A percentile compares a stretch with the other conserved stretches of the same genome.
Evolutionary conservation across 441 rosid genomes (phyloP).

Genomic region (Bruguiera hainesii): DNA sequence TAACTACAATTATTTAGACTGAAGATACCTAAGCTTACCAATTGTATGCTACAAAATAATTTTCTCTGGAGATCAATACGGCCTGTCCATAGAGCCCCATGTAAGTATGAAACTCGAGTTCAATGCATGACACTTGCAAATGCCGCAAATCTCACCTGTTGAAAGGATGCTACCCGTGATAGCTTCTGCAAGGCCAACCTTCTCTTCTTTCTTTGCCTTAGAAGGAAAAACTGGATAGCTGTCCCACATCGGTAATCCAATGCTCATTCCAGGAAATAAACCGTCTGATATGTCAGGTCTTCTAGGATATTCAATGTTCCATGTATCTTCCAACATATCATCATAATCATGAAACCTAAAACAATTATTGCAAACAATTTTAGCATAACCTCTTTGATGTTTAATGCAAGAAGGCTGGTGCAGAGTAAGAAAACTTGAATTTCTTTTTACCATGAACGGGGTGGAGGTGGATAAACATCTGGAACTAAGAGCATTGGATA

Average conservation of each 20-base stretch:
- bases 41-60: slow-evolving; percentile 81
- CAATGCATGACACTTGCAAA: slow-evolving; percentile 10
- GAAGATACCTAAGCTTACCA: slow-evolving; percentile 47
- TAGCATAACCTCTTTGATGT: slow-evolving; percentile 5
- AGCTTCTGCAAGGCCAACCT: slow-evolving; percentile 97
- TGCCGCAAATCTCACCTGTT: slow-evolving; percentile 46
- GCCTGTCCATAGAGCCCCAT: slow-evolving; percentile 43
- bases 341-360: slow-evolving; percentile 84
- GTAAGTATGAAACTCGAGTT: slow-evolving; percentile 16
- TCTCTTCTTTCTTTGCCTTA: slow-evolving; percentile 93
- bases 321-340: slow-evolving; percentile 92
- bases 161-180: slow-evolving; percentile 86
- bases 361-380: slow-evolving; percentile 16
- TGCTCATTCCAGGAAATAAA: slow-evolving; percentile 42
- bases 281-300: slow-evolving; percentile 63
- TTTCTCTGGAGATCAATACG: slow-evolving; percentile 92
- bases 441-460: slow-evolving; percentile 67
- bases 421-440: slow-evolving; percentile 17
- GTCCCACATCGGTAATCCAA: slow-evolving; percentile 84
- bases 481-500: slow-evolving; percentile 87
- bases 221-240: slow-evolving; percentile 52
- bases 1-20: neutral
- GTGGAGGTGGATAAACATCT: slow-evolving; percentile 85
- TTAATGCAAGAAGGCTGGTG: slow-evolving; percentile 8
- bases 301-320: slow-evolving; percentile 82